Conservation (phyloP, 1,284 basidiomycete genomes). For the Singerocomus rubriflavus region DNA sequence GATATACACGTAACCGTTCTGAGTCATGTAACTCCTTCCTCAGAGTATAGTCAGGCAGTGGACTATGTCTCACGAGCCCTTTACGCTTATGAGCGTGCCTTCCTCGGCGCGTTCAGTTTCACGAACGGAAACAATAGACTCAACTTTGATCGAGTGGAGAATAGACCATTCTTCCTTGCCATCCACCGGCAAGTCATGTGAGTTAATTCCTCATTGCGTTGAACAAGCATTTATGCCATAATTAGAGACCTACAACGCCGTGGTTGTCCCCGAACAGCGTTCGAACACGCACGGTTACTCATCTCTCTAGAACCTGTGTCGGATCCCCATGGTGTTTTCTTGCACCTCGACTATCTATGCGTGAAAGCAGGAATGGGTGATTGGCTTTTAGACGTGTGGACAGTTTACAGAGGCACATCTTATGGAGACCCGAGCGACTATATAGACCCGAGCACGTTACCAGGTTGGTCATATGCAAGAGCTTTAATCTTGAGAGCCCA, state of each 20-base stretch:
- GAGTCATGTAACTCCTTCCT: neutral
- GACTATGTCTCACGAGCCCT: slow-evolving; percentile 85
- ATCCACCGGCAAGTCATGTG: slow-evolving; percentile 76
- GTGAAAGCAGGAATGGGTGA: slow-evolving; percentile 75
- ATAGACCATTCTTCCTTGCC: slow-evolving; percentile 81
- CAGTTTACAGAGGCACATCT: slow-evolving; percentile 29
- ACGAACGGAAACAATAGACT: slow-evolving; percentile 76
- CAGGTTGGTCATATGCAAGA: slow-evolving; percentile 78
- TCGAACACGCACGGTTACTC: slow-evolving; percentile 83
- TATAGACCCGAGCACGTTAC: slow-evolving; percentile 59
- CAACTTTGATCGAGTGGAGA: slow-evolving; percentile 84
- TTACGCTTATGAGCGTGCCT: slow-evolving; percentile 86
- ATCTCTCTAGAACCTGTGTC: slow-evolving; percentile 78
- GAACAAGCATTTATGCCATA: slow-evolving; percentile 9
- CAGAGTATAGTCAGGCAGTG: slow-evolving; percentile 79
- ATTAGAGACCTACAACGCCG: slow-evolving; percentile 77
- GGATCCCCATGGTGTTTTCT: slow-evolving; percentile 81
- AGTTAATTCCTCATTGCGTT: slow-evolving; percentile 25
- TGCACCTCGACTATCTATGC: slow-evolving; percentile 85
- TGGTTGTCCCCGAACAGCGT: slow-evolving; percentile 83
- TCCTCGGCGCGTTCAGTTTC: slow-evolving; percentile 82
- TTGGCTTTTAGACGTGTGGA: slow-evolving; percentile 75
- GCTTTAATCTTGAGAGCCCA: slow-evolving; percentile 67
- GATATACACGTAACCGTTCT: neutral
- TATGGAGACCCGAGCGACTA: slow-evolving; percentile 28